Percentiles rank a stretch among this genome's conserved stretches.
Evolutionary conservation across 306 rosid species (phyloP).

Genomic region (Cicer pinnatifidum): DNA sequence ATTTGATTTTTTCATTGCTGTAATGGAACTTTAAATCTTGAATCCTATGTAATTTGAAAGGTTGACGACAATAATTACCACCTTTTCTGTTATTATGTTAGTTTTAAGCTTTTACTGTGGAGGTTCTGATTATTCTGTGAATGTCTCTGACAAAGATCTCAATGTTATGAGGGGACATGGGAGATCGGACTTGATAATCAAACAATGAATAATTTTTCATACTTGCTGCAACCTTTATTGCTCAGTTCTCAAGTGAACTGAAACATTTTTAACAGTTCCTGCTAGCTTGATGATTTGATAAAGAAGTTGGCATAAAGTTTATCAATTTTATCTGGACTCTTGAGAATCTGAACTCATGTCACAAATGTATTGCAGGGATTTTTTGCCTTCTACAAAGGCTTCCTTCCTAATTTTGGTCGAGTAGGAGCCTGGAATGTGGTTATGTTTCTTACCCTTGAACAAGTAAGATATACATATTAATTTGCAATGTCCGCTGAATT

Average conservation of each 20-base stretch:
- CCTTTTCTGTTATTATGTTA: slow-evolving; percentile 3
- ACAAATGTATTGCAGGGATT: slow-evolving; percentile 72
- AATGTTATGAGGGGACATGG: slow-evolving; percentile 15
- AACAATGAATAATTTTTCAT: background rate
- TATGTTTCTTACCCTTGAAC: slow-evolving; percentile 91
- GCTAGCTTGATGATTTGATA: slow-evolving; percentile 33
- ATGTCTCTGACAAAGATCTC: slow-evolving; percentile 6
- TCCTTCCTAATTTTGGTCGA: slow-evolving; percentile 84
- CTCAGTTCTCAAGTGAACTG: slow-evolving; percentile 11
- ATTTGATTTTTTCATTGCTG: slow-evolving; percentile 37
- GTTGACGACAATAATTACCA: background rate
- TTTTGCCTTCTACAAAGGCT: slow-evolving; percentile 94
- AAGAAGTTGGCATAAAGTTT: slow-evolving; percentile 6
- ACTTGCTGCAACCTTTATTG: slow-evolving; percentile 12
- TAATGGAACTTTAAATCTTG: slow-evolving; percentile 36
- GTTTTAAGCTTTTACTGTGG: slow-evolving; percentile 27
- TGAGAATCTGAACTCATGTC: slow-evolving; percentile 34
- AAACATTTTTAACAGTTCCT: slow-evolving; percentile 9
- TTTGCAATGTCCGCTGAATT: background rate
- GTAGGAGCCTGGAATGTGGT: slow-evolving; percentile 85
- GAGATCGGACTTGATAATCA: background rate
- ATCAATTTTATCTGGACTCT: background rate
- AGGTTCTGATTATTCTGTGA: slow-evolving; percentile 13
- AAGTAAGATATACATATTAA: slow-evolving; percentile 62
- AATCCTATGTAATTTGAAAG: slow-evolving; percentile 16